These are phyloP conservation scores for Solanum raphanifolium DNA, from an alignment of 257 asterid genomes.

Conservation along the genomic window DNA sequence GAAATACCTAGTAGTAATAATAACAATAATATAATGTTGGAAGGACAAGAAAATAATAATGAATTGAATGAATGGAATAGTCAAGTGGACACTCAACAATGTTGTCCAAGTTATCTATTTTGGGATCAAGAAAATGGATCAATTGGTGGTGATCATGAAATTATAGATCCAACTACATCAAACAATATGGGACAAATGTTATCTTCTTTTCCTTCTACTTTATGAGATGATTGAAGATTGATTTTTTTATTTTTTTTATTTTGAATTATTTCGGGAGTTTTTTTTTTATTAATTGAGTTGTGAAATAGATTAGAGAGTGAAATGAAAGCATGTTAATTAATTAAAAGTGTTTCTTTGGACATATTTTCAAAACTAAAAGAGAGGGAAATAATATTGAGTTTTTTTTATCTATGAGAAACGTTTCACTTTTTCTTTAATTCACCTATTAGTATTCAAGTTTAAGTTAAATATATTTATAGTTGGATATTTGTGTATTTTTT, in stretches of 20 bases:
- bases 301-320: conserved; percentile 1
- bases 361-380: neutral
- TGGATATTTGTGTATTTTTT: neutral
- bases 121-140: conserved; percentile 63
- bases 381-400: neutral
- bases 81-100: conserved; percentile 35
- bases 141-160: conserved; percentile 38
- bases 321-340: neutral
- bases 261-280: neutral
- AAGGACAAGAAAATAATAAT: neutral
- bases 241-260: neutral
- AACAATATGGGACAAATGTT: conserved; percentile 27
- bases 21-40: conserved; percentile 11
- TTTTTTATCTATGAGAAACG: neutral
- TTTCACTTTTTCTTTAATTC: neutral
- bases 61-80: conserved; percentile 36
- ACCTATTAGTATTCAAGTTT: neutral
- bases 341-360: neutral
- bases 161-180: conserved; percentile 19
- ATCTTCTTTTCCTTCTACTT: conserved; percentile 53
- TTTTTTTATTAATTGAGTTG: neutral
- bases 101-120: conserved; percentile 41
- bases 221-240: conserved; percentile 12
- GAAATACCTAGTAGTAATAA: conserved; percentile 15
- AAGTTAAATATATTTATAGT: neutral